These are phyloP conservation scores for Planoprotostelium fungivorum DNA, from an alignment of 78 protist species.

Conservation along the genomic window DNA sequence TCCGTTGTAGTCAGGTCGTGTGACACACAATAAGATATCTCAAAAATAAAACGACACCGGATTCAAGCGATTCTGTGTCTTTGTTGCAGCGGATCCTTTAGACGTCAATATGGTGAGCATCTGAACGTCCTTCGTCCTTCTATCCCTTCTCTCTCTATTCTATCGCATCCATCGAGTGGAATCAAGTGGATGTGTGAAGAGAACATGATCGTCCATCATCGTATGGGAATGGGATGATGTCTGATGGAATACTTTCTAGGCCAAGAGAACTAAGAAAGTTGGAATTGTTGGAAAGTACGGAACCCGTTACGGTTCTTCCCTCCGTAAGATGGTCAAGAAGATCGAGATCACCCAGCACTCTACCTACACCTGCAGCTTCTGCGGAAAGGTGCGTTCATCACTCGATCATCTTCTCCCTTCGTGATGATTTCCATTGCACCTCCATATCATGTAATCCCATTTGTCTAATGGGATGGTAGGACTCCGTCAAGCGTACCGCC, in stretches of 20 bases:
- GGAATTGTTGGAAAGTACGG: conserved; percentile 98
- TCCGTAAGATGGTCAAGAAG: conserved; percentile 92
- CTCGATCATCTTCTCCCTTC: conserved; percentile 8
- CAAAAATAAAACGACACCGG: too few relatives aligned
- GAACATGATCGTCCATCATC: neutral
- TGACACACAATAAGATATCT: too few relatives aligned
- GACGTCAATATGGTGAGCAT: conserved; percentile 1
- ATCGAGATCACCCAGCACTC: conserved; percentile 93
- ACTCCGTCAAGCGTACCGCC: conserved; percentile 81
- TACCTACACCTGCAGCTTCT: conserved; percentile 85
- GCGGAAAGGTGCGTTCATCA: conserved; percentile 76
- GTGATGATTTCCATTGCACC: conserved; percentile 4
- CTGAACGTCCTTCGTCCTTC: too few relatives aligned
- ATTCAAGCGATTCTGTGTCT: too few relatives aligned
- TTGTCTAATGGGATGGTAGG: conserved; percentile 6
- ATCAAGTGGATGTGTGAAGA: neutral
- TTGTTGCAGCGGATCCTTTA: neutral
- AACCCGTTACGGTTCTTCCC: conserved; percentile 97
- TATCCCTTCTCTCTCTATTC: too few relatives aligned
- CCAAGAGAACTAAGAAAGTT: conserved; percentile 97
- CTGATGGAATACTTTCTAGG: conserved; percentile 39
- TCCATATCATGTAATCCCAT: neutral
- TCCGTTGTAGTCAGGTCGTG: too few relatives aligned
- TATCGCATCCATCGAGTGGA: neutral
- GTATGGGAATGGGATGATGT: neutral